phyloP scores from a whole-genome alignment of 129 eudicot genomes.

The Arctium minus region DNA sequence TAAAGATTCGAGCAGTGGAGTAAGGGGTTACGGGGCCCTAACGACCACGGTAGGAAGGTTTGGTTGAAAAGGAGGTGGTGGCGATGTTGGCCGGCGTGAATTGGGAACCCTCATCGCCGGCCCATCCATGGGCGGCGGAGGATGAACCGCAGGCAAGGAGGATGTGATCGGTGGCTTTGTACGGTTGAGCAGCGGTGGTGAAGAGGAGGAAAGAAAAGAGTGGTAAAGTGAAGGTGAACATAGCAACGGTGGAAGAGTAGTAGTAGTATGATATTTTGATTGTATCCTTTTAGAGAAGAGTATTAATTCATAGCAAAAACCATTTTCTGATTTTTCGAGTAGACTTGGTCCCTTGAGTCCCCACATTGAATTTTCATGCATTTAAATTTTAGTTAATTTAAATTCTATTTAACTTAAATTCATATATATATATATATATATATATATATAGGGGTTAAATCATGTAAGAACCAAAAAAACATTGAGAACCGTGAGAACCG shows the following conservation, averaged over 20 bases:
- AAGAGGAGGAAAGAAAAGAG: background rate
- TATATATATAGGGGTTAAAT: too few relatives aligned
- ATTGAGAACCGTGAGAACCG: too few relatives aligned
- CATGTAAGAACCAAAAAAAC: too few relatives aligned
- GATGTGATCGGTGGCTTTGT: background rate
- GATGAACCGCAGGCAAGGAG: background rate
- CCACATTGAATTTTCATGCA: too few relatives aligned
- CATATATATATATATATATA: too few relatives aligned
- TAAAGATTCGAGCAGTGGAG: slow-evolving; percentile 26
- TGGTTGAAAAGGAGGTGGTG: background rate
- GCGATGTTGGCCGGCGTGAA: background rate
- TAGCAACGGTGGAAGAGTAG: background rate
- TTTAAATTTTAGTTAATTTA: too few relatives aligned
- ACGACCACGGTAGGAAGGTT: background rate
- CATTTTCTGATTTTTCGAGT: too few relatives aligned
- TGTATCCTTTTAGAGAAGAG: too few relatives aligned
- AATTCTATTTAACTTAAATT: too few relatives aligned
- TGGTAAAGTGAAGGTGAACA: background rate
- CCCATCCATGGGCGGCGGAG: slow-evolving; percentile 8
- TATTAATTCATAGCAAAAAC: too few relatives aligned
- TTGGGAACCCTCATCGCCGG: slow-evolving; percentile 12
- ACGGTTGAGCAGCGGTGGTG: background rate
- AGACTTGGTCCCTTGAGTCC: too few relatives aligned
- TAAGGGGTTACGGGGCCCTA: slow-evolving; percentile 6
- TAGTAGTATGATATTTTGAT: too few relatives aligned